Conservation (phyloP, 2,329 filamentous ascomycete genomes). For the Fusarium anthophilum region DNA sequence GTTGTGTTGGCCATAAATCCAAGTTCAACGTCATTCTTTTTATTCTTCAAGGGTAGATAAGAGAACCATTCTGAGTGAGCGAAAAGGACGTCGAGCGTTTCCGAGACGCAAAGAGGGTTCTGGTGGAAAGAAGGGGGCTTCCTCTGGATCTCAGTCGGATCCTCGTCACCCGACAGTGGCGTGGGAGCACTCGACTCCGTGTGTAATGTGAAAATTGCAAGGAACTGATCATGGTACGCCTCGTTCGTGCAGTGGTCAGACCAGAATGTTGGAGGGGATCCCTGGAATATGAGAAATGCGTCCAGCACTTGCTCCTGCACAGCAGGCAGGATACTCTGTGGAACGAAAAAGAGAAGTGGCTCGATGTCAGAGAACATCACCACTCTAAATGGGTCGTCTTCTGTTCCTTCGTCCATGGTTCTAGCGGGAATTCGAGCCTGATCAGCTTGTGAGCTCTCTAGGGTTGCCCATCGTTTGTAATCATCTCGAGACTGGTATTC, state of each 20-base stretch:
- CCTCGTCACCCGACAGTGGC: conserved; percentile 1
- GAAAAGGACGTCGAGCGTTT: conserved; percentile 65
- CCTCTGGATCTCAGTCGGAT: conserved; percentile 34
- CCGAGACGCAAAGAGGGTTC: conserved; percentile 41
- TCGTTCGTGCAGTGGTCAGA: conserved; percentile 42
- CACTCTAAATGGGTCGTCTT: conserved; percentile 85
- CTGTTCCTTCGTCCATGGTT: conserved; percentile 76
- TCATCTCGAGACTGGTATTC: conserved; percentile 50
- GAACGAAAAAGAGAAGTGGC: conserved; percentile 66
- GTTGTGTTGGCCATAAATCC: conserved; percentile 65
- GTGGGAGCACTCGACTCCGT: not conserved
- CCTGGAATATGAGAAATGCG: conserved; percentile 75
- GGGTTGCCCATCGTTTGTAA: conserved; percentile 61
- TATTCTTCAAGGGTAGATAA: conserved; percentile 46
- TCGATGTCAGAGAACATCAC: conserved; percentile 82
- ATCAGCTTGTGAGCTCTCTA: conserved; percentile 62
- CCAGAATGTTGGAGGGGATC: conserved; percentile 62
- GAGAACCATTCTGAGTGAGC: conserved; percentile 56
- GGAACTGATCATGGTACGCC: conserved; percentile 46
- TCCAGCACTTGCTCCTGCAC: conserved; percentile 66
- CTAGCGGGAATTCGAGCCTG: conserved; percentile 72
- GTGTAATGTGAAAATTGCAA: conserved; percentile 18
- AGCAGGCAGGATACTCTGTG: conserved; percentile 45
- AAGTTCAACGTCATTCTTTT: conserved; percentile 45
- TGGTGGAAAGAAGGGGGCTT: conserved; percentile 46